These are phyloP conservation scores for Jatropha multifida DNA, from an alignment of 441 rosid species.

Conservation along the genomic window DNA sequence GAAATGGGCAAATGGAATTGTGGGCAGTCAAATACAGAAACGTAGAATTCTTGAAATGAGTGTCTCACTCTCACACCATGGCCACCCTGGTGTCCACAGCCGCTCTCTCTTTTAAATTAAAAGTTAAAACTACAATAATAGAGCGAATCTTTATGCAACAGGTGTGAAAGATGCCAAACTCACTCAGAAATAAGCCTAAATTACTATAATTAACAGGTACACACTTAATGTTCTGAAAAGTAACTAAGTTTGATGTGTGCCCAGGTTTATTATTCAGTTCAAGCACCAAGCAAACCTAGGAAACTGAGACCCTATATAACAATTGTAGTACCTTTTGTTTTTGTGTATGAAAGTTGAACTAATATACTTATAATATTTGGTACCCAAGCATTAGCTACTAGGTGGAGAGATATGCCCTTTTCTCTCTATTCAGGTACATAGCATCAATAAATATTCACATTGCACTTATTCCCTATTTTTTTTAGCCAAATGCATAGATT, in stretches of 20 bases:
- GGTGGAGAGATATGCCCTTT: neutral
- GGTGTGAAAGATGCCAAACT: slow-evolving; percentile 28
- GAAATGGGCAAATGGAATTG: slow-evolving; percentile 25
- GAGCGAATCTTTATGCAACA: slow-evolving; percentile 27
- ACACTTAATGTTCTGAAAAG: neutral
- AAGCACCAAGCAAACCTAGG: slow-evolving; percentile 8
- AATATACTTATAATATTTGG: neutral
- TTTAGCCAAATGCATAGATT: too few relatives aligned
- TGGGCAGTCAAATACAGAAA: slow-evolving; percentile 25
- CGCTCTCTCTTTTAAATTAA: neutral
- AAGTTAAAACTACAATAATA: slow-evolving; percentile 20
- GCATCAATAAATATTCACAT: neutral
- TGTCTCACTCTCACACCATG: neutral
- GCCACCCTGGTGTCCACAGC: slow-evolving; percentile 9
- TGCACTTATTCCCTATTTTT: neutral
- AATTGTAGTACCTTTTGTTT: neutral
- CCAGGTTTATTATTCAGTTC: neutral
- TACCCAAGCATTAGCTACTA: neutral
- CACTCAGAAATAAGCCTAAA: slow-evolving; percentile 11
- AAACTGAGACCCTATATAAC: neutral
- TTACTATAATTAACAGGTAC: neutral
- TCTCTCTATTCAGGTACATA: too few relatives aligned
- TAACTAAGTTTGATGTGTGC: neutral
- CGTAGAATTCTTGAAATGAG: slow-evolving; percentile 22
- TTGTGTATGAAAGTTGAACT: neutral